phyloP scores from a whole-genome alignment of 768 basidiomycete genomes.

The Lentinula lateritia region DNA sequence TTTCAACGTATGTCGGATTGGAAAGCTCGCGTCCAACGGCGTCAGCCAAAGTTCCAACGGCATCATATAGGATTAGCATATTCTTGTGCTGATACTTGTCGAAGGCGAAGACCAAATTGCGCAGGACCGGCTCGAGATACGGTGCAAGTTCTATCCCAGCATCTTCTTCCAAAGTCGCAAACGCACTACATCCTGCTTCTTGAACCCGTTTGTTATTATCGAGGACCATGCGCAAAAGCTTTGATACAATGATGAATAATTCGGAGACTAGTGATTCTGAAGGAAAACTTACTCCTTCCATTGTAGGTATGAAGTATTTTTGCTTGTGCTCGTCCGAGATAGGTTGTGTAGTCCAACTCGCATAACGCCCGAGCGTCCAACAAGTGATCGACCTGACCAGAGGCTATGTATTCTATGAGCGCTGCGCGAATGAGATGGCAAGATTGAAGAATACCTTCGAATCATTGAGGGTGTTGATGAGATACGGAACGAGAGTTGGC shows the following conservation, averaged over 20 bases:
- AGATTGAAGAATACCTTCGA: constrained; percentile 60
- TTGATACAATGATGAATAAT: neutral
- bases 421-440: neutral
- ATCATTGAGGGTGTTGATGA: constrained; percentile 87
- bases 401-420: constrained; percentile 45
- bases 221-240: constrained; percentile 96
- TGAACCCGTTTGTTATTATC: constrained; percentile 99
- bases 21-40: constrained; percentile 87
- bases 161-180: constrained; percentile 97
- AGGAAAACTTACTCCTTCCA: constrained; percentile 80
- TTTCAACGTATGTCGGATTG: constrained; percentile 84
- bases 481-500: constrained; percentile 87
- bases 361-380: constrained; percentile 99
- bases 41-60: constrained; percentile 97
- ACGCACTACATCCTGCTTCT: constrained; percentile 98
- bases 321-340: constrained; percentile 84
- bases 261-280: constrained; percentile 11
- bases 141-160: constrained; percentile 87
- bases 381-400: constrained; percentile 97
- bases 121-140: constrained; percentile 90
- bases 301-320: constrained; percentile 90
- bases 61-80: constrained; percentile 96
- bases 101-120: constrained; percentile 94
- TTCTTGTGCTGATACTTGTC: constrained; percentile 99
- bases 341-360: constrained; percentile 92